A percentile compares a stretch with the other conserved stretches of the same genome.
phyloP scores from a whole-genome alignment of 1,284 basidiomycete genomes.

The Ganoderma leucocontextum region DNA sequence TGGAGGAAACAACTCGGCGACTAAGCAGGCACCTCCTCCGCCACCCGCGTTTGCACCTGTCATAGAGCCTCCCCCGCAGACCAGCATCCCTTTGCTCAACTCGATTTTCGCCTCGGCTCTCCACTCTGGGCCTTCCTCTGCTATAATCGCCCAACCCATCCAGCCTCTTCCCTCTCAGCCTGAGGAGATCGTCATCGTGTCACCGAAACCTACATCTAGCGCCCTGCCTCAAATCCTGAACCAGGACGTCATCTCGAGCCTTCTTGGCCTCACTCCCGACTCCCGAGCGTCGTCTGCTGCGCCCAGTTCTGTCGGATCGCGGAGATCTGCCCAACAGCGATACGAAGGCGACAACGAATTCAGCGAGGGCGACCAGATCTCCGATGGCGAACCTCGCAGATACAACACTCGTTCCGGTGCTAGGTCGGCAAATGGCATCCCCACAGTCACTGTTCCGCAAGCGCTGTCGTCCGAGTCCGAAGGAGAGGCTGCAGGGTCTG shows the following conservation, averaged over 20 bases:
- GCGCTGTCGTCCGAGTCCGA: conserved; percentile 24
- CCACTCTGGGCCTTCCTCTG: conserved; percentile 39
- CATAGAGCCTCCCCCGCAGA: conserved; percentile 31
- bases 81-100: conserved; percentile 55
- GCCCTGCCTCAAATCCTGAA: conserved; percentile 64
- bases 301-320: conserved; percentile 48
- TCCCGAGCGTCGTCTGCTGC: conserved; percentile 62
- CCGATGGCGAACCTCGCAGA: conserved; percentile 50
- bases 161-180: conserved; percentile 37
- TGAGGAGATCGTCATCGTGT: conserved; percentile 45
- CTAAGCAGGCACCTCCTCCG: conserved; percentile 8
- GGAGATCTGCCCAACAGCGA: conserved; percentile 51
- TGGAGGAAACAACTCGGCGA: conserved; percentile 16
- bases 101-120: conserved; percentile 62
- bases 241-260: conserved; percentile 67
- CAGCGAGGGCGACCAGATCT: conserved; percentile 43
- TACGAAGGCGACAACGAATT: conserved; percentile 64
- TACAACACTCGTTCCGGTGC: conserved; percentile 35
- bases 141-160: conserved; percentile 19
- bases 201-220: conserved; percentile 56
- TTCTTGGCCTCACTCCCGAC: conserved; percentile 56
- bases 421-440: conserved; percentile 29
- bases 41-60: conserved; percentile 19
- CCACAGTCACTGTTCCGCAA: conserved; percentile 31
- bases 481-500: conserved; percentile 19